Base-by-base conservation (phyloP, 768 basidiomycete genomes). In the Kwoniella newhampshirensis region DNA sequence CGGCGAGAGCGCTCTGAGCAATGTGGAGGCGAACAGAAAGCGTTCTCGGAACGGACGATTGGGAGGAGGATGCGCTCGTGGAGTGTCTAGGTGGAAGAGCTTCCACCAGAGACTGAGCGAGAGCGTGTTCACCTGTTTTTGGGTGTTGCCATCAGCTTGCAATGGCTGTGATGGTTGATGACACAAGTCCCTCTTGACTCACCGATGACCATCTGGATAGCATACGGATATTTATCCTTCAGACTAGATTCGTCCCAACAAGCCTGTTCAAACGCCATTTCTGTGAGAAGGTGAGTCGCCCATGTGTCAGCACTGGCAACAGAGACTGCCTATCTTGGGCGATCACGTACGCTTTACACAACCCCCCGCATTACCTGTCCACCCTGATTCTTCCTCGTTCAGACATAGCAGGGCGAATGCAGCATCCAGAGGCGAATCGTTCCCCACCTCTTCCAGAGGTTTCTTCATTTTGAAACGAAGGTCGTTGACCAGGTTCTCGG, bases 221-320 rank as follows among this genome's bases (percentile, higher is more conserved):
- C 47, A 37, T 50, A 57, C 5, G 55, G 55, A 18, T 50, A 51
- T 28, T 50, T 50, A 1, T 26, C 41, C 7, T 27, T 23, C 39
- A 50, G 25, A 1, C 32, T 39, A 8, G 26, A 43, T 28, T 57
- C 55, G 11, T 11, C 11, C 25, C 21, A 9, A 12, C 26, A 41
- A 37, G 55, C 55, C 28, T 57, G 55, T n/a, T 57, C 55, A 21
- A 57, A 35, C 2, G 55, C 55, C n/a, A 57, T 40, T 11, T 49
- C 55, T 57, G 23, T 15, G 4, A 44, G 7, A 32, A 18, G 21
- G 8, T 45, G 7, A 37, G 23, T 13, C 15, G 3, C n/a, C n/a
- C n/a, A n/a, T n/a, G n/a, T n/a, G n/a, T n/a, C n/a, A n/a, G n/a
- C n/a, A n/a, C n/a, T 9, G 15, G 9, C 42, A 20, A 43, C 20